Base-by-base conservation (phyloP, 148 eudicot species). In the Chenopodium album region DNA sequence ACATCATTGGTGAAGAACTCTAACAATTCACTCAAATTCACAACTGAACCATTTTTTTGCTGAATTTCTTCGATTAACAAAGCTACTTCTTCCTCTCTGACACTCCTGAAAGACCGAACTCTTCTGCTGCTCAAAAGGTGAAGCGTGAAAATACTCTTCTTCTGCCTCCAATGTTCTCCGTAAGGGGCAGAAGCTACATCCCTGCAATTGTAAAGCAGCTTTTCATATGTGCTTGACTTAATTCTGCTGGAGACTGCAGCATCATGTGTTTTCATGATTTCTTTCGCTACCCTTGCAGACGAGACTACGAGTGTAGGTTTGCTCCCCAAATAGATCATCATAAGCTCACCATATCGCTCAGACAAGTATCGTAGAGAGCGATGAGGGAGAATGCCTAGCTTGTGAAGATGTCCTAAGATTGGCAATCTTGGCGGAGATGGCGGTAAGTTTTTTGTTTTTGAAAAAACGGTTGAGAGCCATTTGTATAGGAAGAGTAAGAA, bases 391-490 rank as follows among this genome's bases (percentile, higher is more conserved):
- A 22, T 22, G 28, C 94, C 86, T 0, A 91, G 71, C 44, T 90
- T 89, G 76, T 89, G 97, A 50, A 92, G 82, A 83, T 92, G 82
- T 69, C 92, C 97, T 19, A 92, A 34, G 17, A 92, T 54, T 4
- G 94, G 97, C 34, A 91, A 87, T 76, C 80, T 90, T 62, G 84
- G 84, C 7, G 94, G 97, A 1, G 94, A 89, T 13, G 94, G 94
- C 28, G 88, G 94, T 1, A 66, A 72, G 23, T 78, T 84, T 66
- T 78, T 80, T 7, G 56, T 20, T 34, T 34, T 34, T 34, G 37
- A 34, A 34, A 34, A 34, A 0, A 34, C 4, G 37, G 37, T 34
- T 34, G 37, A 34, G 37, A 34, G 6, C 3, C 37, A 34, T 34
- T 34, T 34, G 37, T 34, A 34, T 34, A 34, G 37, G 37, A 34